Conservation (phyloP, 306 rosid genomes). For the Herpetospermum pedunculosum region DNA sequence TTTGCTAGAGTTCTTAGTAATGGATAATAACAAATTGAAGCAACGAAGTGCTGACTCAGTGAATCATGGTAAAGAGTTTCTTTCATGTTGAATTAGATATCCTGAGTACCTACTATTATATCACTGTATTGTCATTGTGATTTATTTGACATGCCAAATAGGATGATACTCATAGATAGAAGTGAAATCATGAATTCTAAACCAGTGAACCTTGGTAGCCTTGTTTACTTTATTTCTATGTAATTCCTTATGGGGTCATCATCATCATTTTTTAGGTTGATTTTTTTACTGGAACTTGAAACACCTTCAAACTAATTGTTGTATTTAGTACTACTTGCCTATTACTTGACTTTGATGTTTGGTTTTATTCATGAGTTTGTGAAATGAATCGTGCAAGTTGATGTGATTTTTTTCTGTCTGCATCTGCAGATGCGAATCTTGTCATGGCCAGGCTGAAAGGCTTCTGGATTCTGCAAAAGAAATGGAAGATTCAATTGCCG, state of each 20-base stretch:
- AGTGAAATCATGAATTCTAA: background rate
- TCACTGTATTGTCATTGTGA: background rate
- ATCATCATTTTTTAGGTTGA: background rate
- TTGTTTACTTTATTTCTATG: background rate
- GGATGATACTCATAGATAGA: background rate
- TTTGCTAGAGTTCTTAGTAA: background rate
- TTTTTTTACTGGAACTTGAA: background rate
- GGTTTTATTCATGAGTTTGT: background rate
- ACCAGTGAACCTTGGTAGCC: background rate
- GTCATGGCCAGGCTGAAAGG: slow-evolving; percentile 97
- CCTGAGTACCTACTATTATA: background rate
- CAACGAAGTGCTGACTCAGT: no score
- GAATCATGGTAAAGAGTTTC: no score
- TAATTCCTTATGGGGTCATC: background rate
- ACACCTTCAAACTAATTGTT: background rate
- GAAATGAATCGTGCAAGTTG: background rate
- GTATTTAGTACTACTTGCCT: background rate
- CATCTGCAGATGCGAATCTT: slow-evolving; percentile 82
- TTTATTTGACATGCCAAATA: background rate
- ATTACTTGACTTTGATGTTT: background rate
- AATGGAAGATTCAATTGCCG: slow-evolving; percentile 99
- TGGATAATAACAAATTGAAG: no score
- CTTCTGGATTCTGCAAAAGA: slow-evolving; percentile 98
- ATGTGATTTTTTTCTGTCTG: slow-evolving; percentile 3
- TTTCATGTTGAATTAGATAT: background rate